phyloP scores from a whole-genome alignment of 305 asterid genomes.

The Fraxinus paxiana region DNA sequence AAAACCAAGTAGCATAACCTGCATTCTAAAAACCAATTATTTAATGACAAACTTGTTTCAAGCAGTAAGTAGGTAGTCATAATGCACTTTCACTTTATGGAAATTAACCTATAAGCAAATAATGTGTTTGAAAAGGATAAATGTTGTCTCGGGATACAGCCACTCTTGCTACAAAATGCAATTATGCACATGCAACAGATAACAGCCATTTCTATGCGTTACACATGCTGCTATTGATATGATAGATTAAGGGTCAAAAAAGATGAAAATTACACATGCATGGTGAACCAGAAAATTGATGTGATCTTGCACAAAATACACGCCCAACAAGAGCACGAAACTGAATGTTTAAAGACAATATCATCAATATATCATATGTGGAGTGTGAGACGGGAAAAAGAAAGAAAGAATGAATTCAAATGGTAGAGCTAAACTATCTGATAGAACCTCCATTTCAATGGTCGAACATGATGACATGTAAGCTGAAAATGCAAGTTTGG shows the following conservation, averaged over 20 bases:
- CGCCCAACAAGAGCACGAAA: conserved; percentile 8
- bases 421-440: neutral
- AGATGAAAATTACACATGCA: neutral
- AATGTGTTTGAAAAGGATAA: neutral
- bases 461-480: neutral
- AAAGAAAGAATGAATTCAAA: neutral
- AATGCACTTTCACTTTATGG: neutral
- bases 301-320: neutral
- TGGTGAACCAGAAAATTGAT: neutral
- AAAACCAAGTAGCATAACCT: conserved; percentile 99
- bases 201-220: neutral
- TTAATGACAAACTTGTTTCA: conserved; percentile 40
- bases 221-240: neutral
- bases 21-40: conserved; percentile 62
- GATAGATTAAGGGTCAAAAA: neutral
- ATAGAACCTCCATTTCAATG: neutral
- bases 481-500: neutral
- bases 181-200: neutral
- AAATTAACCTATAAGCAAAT: conserved; percentile 12
- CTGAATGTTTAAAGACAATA: neutral
- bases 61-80: neutral
- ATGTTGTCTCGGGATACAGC: neutral
- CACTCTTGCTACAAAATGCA: neutral
- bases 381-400: neutral
- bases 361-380: neutral